These are phyloP conservation scores for Postia placenta DNA, from an alignment of 768 basidiomycete genomes.

Conservation along the genomic window DNA sequence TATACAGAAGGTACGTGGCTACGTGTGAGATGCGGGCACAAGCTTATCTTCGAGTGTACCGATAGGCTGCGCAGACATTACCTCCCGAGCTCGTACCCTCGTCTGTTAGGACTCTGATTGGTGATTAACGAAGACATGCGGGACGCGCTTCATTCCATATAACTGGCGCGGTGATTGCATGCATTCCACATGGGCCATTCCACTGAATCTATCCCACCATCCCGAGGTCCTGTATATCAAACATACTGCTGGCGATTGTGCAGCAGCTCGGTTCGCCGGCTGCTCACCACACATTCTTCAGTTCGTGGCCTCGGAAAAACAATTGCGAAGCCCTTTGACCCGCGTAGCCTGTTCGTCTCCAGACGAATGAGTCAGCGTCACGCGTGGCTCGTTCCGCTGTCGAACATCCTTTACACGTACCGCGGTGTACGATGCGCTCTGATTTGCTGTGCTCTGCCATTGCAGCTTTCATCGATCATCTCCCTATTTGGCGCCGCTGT, in stretches of 20 bases:
- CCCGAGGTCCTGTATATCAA: slow-evolving; percentile 2
- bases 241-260: background rate
- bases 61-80: slow-evolving; percentile 9
- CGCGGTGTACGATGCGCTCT: too few species aligned
- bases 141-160: background rate
- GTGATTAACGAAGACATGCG: background rate
- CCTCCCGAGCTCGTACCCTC: slow-evolving; percentile 10
- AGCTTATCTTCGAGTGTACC: background rate
- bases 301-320: slow-evolving; percentile 1
- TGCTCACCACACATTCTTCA: background rate
- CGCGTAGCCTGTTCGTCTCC: background rate
- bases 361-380: background rate
- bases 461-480: too few species aligned
- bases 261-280: background rate
- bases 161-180: background rate
- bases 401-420: too few species aligned
- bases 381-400: slow-evolving; percentile 10
- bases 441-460: slow-evolving; percentile 28
- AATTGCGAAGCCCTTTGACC: slow-evolving; percentile 8
- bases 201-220: background rate
- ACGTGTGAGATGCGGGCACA: background rate
- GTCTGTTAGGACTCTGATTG: slow-evolving; percentile 1
- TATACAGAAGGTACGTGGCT: slow-evolving; percentile 46
- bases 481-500: too few species aligned
- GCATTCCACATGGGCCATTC: background rate